These are phyloP conservation scores for Vaccinium darrowii DNA, from an alignment of 148 eudicot species.

Conservation along the genomic window DNA sequence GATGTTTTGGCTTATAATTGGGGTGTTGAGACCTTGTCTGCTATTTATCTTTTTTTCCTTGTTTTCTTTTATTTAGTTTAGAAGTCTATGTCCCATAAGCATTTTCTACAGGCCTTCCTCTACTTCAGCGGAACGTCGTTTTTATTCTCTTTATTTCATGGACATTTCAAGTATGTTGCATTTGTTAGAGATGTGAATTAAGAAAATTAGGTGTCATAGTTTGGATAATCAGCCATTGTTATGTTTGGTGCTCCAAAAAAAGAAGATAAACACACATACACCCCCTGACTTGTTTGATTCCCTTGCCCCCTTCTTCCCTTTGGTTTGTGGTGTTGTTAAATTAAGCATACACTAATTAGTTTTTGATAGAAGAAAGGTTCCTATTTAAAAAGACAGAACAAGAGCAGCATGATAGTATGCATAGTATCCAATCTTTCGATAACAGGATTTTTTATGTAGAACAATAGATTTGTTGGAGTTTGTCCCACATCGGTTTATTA, in stretches of 20 bases:
- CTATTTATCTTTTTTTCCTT: background rate
- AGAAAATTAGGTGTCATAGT: background rate
- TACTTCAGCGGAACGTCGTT: background rate
- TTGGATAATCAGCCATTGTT: background rate
- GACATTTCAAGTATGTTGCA: background rate
- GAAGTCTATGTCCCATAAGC: background rate
- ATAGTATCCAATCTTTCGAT: background rate
- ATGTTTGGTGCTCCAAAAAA: background rate
- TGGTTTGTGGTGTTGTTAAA: background rate
- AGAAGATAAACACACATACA: background rate
- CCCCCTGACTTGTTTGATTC: background rate
- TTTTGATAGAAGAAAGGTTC: background rate
- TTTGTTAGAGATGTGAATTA: background rate
- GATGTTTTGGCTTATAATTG: background rate
- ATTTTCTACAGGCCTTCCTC: background rate
- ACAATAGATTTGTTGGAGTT: background rate
- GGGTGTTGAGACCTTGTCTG: background rate
- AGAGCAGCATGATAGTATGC: background rate
- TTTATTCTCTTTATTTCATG: background rate
- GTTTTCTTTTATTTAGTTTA: background rate
- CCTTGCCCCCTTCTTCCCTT: background rate
- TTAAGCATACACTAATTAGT: background rate
- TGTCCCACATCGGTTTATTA: background rate
- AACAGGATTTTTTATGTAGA: background rate
- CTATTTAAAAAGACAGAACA: background rate